phyloP scores from a whole-genome alignment of 2,329 filamentous ascomycete species.

The Neopestalotiopsis clavispora region DNA sequence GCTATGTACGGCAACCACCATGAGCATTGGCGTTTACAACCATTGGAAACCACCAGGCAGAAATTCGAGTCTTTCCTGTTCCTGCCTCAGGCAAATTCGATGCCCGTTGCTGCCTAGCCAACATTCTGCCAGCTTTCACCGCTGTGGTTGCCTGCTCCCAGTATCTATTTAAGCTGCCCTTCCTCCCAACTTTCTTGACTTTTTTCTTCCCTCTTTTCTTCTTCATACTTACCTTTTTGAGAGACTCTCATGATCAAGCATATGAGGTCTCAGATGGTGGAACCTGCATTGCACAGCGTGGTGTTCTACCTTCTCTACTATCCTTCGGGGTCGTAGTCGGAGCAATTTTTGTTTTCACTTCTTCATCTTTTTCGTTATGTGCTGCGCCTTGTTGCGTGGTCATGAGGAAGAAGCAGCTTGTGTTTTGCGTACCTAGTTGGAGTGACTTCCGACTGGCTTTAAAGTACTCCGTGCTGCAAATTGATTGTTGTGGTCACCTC shows the following conservation, averaged over 20 bases:
- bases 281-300: constrained; percentile 56
- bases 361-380: constrained; percentile 16
- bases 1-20: too few species aligned
- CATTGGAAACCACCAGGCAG: too few species aligned
- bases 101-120: not conserved
- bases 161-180: constrained; percentile 18
- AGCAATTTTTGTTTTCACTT: constrained; percentile 49
- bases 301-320: constrained; percentile 50
- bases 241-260: constrained; percentile 42
- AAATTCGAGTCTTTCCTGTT: not conserved
- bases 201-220: constrained; percentile 27
- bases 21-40: too few species aligned
- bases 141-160: not conserved
- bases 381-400: constrained; percentile 12
- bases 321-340: constrained; percentile 53
- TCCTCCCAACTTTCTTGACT: constrained; percentile 15
- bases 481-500: too few species aligned
- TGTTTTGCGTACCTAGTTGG: too few species aligned
- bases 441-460: too few species aligned
- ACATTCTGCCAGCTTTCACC: constrained; percentile 15
- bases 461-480: too few species aligned
- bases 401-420: constrained; percentile 20
- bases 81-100: not conserved
- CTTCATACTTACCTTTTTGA: constrained; percentile 43
- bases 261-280: constrained; percentile 41